These are phyloP conservation scores for Entoloma clypeatum DNA, from an alignment of 1,284 basidiomycete genomes.

Conservation along the genomic window DNA sequence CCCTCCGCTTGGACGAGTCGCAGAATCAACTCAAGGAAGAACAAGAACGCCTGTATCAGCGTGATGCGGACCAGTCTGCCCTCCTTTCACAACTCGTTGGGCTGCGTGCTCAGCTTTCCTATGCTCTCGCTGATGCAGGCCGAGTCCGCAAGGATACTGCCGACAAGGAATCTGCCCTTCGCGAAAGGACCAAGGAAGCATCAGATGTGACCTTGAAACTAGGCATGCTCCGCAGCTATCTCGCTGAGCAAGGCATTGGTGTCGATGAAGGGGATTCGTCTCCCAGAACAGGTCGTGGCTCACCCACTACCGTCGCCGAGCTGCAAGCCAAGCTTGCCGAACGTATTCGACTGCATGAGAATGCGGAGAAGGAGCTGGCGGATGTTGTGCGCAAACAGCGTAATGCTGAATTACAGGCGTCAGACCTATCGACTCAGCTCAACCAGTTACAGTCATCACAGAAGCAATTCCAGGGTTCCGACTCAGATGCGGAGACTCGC, in stretches of 20 bases:
- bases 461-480: constrained; percentile 41
- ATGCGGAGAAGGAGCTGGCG: constrained; percentile 67
- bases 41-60: constrained; percentile 59
- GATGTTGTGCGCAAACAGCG: constrained; percentile 60
- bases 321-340: constrained; percentile 76
- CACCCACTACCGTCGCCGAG: constrained; percentile 56
- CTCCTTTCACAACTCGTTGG: constrained; percentile 78
- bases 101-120: constrained; percentile 75
- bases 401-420: constrained; percentile 70
- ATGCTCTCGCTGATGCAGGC: constrained; percentile 68
- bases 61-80: constrained; percentile 67
- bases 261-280: constrained; percentile 66
- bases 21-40: constrained; percentile 71
- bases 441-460: constrained; percentile 56
- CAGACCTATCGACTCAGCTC: constrained; percentile 60
- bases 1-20: constrained; percentile 65
- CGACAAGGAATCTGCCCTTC: constrained; percentile 67
- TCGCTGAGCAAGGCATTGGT: constrained; percentile 84
- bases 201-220: constrained; percentile 76
- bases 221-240: constrained; percentile 80
- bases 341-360: constrained; percentile 67
- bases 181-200: constrained; percentile 64
- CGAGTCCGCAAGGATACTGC: constrained; percentile 68
- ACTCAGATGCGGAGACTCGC: constrained; percentile 50
- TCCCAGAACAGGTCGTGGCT: constrained; percentile 41